phyloP scores from a whole-genome alignment of 140 eudicot genomes.

The Anethum foeniculum region DNA sequence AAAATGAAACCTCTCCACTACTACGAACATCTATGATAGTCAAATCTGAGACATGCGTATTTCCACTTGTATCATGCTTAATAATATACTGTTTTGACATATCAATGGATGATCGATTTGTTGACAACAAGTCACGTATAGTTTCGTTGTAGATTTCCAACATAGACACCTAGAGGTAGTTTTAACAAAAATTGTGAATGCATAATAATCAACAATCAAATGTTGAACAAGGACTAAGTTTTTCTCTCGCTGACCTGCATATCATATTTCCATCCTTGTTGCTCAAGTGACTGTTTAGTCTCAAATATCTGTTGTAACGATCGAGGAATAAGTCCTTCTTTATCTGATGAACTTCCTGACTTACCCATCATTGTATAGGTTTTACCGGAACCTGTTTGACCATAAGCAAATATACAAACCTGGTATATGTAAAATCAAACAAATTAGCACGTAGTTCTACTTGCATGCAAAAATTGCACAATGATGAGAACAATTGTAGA shows the following conservation, averaged over 20 bases:
- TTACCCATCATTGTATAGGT: conserved; percentile 98
- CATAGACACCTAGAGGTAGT: conserved; percentile 73
- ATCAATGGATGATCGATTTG: conserved; percentile 44
- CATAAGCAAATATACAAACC: conserved; percentile 98
- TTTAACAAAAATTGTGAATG: conserved; percentile 6
- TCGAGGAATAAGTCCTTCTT: conserved; percentile 88
- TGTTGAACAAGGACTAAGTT: background rate
- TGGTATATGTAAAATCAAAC: conserved; percentile 11
- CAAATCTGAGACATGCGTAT: conserved; percentile 82
- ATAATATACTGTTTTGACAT: conserved; percentile 63
- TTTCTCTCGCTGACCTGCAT: conserved; percentile 61
- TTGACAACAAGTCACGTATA: conserved; percentile 76
- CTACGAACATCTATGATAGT: conserved; percentile 82
- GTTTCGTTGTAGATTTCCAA: conserved; percentile 96
- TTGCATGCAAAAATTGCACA: background rate
- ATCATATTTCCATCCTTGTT: conserved; percentile 95
- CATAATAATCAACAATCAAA: background rate
- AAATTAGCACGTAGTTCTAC: background rate
- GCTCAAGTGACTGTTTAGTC: conserved; percentile 61
- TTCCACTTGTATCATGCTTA: conserved; percentile 83
- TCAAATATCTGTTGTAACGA: conserved; percentile 87
- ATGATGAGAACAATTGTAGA: background rate
- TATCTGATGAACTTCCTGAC: conserved; percentile 51
- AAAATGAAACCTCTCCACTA: conserved; percentile 77
- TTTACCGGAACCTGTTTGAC: conserved; percentile 99